Base-by-base conservation (phyloP, 1,139 yeast genomes). In the Magnusiomyces tetraspermus region DNA sequence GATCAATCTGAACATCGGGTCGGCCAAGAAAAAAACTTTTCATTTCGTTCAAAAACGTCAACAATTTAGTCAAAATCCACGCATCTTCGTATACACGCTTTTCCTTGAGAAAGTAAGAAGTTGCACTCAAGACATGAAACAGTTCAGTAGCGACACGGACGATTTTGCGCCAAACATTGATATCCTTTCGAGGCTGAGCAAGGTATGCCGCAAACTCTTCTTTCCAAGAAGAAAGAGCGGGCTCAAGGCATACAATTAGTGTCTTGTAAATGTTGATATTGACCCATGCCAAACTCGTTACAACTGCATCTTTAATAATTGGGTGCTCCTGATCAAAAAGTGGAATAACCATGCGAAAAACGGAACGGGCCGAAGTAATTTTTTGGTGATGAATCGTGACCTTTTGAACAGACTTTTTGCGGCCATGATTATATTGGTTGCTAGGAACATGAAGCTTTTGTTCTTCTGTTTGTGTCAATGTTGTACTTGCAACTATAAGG, bases 361-460 rank as follows among this genome's bases (percentile, higher is more conserved):
- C 83, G 0, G 96, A 84, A 58, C 85, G 82, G 0, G 96, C 97
- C 58, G 97, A 87, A 0, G 96, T 90, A 52, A 94, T 90, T 51
- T 88, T 83, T 63, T 89, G 96, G 62, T 87, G 95, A 60, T 88
- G 96, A 49, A 87, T 83, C 0, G 85, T 80, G 61, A 84, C 81
- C 63, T 86, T 77, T 59, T 86, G 72, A 13, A 63, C 64, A 3
- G 92, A 83, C 60, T 77, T 81, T 61, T 88, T 89, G 53, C 89
- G 69, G 1, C 82, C 80, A 60, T 83, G 89, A 52, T 58, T 61
- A 6, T 53, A 56, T 36, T 56, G 59, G 17, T 66, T 69, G 19
- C 69, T 67, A 5, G 76, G 96, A 67, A 75, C 83, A 71, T 70
- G 89, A 58, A 72, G 73, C 68, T 78, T 83, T 63, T 88, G 96